Evolutionary conservation across 345 rosid species (phyloP).

Genomic region (Psidium friedrichsthalianum): DNA sequence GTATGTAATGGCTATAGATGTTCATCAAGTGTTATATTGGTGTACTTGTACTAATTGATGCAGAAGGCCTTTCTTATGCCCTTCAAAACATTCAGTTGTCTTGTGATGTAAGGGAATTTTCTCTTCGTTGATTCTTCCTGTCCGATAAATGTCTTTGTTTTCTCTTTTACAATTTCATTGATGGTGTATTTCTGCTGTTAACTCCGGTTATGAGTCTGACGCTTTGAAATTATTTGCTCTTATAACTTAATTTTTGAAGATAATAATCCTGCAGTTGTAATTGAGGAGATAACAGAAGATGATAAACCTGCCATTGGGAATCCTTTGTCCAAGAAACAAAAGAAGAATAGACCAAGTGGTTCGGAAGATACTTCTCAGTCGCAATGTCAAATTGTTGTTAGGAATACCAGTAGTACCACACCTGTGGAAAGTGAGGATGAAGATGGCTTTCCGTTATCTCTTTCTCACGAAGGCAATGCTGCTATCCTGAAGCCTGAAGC

Average conservation of each 20-base stretch:
- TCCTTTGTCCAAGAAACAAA: constrained; percentile 30
- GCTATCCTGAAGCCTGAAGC: constrained; percentile 3
- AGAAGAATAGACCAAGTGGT: constrained; percentile 25
- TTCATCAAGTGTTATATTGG: background rate
- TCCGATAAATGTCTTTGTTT: background rate
- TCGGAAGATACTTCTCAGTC: constrained; percentile 17
- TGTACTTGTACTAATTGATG: background rate
- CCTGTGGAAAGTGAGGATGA: constrained; percentile 83
- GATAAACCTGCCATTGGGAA: constrained; percentile 34
- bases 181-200: background rate
- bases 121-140: background rate
- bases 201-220: background rate
- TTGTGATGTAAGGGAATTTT: background rate
- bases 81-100: background rate
- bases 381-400: constrained; percentile 27
- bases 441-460: constrained; percentile 78
- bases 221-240: background rate
- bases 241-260: background rate
- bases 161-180: background rate
- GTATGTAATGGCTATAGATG: background rate
- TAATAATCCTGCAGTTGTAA: background rate
- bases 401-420: constrained; percentile 11
- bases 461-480: constrained; percentile 14
- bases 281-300: constrained; percentile 85
- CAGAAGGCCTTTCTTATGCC: background rate